Base-by-base conservation (phyloP, 805 yeast genomes). In the Wickerhamiella shivajii region DNA sequence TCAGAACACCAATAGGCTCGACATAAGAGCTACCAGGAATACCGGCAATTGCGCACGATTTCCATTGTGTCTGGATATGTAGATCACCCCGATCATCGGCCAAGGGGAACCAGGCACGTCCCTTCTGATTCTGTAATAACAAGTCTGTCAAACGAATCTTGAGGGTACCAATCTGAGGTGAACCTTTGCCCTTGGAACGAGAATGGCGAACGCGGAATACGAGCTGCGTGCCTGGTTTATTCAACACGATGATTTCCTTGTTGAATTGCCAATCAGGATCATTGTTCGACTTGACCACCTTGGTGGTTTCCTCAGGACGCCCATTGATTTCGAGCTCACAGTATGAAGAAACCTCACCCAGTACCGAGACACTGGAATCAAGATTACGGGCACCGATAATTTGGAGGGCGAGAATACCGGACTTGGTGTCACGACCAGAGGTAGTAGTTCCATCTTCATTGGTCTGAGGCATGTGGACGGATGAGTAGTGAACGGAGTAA, bases 1-100 rank as follows among this genome's bases (percentile, higher is more conserved):
- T 73, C 5, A 85, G 66, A 21, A 78, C 87, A 52, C 99, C 98
- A 51, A 87, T 76, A 31, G 98, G 98, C 38, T 83, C 83, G n/a
- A 83, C 71, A 59, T 84, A 87, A 33, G 87, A 90, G 44, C 75
- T 71, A 40, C 83, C 80, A 24, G 72, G 56, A 12, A 77, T 77
- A 33, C 74, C 71, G 15, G 64, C 55, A 48, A 87, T 57, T 18
- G 66, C 71, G 33, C 85, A 93, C 6, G 97, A 87, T 55, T 77
- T 83, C 95, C 95, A 90, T 34, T 61, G 57, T 18, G 90, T 71
- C 4, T 67, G 56, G 37, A 90, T 52, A 44, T 73, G 69, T 25
- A 80, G 63, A 45, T 77, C 81, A 37, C 94, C 96, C 29, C 61
- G 56, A 16, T 36, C 46, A 32, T 83, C 78, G 11, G 70, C 56